A percentile compares a stretch with the other conserved stretches of the same genome.
Conservation (phyloP, 2,329 filamentous ascomycete genomes). For the Colletotrichum magnum region DNA sequence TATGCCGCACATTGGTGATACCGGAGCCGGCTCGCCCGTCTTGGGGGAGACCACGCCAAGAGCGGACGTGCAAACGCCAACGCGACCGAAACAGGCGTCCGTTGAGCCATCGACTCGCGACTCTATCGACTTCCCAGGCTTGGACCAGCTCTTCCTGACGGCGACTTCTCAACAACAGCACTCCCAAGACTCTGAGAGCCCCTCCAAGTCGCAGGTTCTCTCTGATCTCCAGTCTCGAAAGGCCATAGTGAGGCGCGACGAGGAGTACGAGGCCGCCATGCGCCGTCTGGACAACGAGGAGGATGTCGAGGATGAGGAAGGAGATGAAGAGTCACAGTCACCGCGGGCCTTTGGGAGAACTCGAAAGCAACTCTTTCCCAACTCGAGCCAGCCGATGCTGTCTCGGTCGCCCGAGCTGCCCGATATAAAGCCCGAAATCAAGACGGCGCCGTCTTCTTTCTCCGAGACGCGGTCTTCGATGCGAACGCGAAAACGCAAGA, state of each 20-base stretch:
- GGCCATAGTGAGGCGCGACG: constrained; percentile 46
- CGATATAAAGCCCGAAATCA: constrained; percentile 38
- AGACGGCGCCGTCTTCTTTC: constrained; percentile 28
- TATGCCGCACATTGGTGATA: constrained; percentile 34
- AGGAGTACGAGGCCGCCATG: constrained; percentile 62
- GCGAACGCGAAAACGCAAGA: constrained; percentile 5
- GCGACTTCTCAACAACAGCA: constrained; percentile 55
- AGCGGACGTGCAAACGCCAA: constrained; percentile 19
- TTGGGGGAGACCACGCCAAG: constrained; percentile 23
- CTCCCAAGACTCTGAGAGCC: constrained; percentile 48
- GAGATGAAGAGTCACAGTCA: constrained; percentile 45
- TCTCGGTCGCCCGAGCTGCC: constrained; percentile 42
- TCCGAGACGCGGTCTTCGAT: constrained; percentile 5
- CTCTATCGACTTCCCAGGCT: constrained; percentile 52
- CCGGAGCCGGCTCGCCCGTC: constrained; percentile 15
- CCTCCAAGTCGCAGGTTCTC: constrained; percentile 47
- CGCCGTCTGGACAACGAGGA: constrained; percentile 55
- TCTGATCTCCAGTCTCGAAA: constrained; percentile 47
- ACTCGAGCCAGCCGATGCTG: constrained; percentile 49
- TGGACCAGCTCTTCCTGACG: constrained; percentile 57
- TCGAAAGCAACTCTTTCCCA: constrained; percentile 48
- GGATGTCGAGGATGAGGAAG: constrained; percentile 44
- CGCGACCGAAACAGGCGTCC: constrained; percentile 5
- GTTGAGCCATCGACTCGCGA: constrained; percentile 39
- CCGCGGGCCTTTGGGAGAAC: background rate